Percentiles rank a stretch among this genome's conserved stretches.
Conservation (phyloP, 2,329 filamentous ascomycete genomes). For the Phaeosphaeria sp. region DNA sequence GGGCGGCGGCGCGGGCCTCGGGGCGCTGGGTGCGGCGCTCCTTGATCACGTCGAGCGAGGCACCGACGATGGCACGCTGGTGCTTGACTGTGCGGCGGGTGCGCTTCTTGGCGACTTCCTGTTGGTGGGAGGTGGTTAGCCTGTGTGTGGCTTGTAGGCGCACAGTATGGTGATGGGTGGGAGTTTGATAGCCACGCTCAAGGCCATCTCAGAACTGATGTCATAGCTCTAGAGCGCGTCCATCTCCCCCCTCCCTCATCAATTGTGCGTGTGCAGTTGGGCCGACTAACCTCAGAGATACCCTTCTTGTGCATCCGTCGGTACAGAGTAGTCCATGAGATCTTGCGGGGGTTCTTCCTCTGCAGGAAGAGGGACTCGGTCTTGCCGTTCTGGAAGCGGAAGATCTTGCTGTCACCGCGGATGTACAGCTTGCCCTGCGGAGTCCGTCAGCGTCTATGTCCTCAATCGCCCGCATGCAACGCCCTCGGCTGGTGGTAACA, state of each 20-base stretch:
- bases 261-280: slow-evolving; percentile 7
- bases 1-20: slow-evolving; percentile 92
- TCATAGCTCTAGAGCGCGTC: slow-evolving; percentile 24
- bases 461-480: slow-evolving; percentile 10
- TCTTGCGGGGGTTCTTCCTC: slow-evolving; percentile 99
- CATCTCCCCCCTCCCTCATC: slow-evolving; percentile 5
- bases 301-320: slow-evolving; percentile 99
- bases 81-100: slow-evolving; percentile 97
- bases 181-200: neutral
- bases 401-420: slow-evolving; percentile 99
- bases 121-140: slow-evolving; percentile 45
- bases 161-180: neutral
- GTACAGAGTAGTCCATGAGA: slow-evolving; percentile 98
- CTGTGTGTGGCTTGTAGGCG: neutral
- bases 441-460: slow-evolving; percentile 38
- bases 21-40: slow-evolving; percentile 95
- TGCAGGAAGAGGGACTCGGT: slow-evolving; percentile 99
- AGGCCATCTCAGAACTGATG: slow-evolving; percentile 18
- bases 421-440: slow-evolving; percentile 97
- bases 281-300: slow-evolving; percentile 90
- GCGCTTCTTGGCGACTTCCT: slow-evolving; percentile 99
- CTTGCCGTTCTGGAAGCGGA: slow-evolving; percentile 99
- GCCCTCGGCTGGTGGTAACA: slow-evolving; percentile 19
- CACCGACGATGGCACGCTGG: slow-evolving; percentile 98
- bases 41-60: slow-evolving; percentile 99